These are phyloP conservation scores for Isabelozyma pseudorhagii DNA, from an alignment of 805 yeast genomes.

Conservation along the genomic window DNA sequence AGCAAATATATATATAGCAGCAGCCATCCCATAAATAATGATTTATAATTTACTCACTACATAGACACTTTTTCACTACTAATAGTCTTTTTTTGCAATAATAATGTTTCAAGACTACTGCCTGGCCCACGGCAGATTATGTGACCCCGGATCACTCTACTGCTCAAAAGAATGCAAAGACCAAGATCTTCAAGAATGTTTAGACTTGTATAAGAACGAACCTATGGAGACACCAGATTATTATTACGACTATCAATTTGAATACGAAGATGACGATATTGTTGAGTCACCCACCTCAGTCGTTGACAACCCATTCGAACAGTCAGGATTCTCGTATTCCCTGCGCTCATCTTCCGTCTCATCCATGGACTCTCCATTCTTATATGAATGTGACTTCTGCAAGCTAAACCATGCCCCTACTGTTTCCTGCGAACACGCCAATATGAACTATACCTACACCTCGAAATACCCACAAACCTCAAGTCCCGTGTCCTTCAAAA, in stretches of 20 bases:
- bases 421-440: background rate
- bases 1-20: background rate
- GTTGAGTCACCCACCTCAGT: conserved; percentile 1
- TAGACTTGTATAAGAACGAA: background rate
- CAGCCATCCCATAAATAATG: background rate
- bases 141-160: conserved; percentile 16
- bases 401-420: background rate
- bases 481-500: background rate
- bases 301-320: background rate
- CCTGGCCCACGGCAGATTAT: conserved; percentile 16
- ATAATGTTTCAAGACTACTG: conserved; percentile 18
- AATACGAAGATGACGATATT: conserved; percentile 1
- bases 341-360: conserved; percentile 1
- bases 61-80: too few relatives aligned
- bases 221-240: background rate
- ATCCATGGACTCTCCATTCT: background rate
- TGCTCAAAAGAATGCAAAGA: conserved; percentile 16
- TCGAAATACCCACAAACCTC: background rate
- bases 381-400: conserved; percentile 1
- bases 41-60: background rate
- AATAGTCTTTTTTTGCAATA: background rate
- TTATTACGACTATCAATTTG: conserved; percentile 2
- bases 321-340: background rate
- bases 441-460: background rate
- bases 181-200: conserved; percentile 9